Evolutionary conservation across 1,284 basidiomycete genomes (phyloP), one percentile per base, ranked within the genome.

Genomic region (Ceratobasidium sp.): DNA sequence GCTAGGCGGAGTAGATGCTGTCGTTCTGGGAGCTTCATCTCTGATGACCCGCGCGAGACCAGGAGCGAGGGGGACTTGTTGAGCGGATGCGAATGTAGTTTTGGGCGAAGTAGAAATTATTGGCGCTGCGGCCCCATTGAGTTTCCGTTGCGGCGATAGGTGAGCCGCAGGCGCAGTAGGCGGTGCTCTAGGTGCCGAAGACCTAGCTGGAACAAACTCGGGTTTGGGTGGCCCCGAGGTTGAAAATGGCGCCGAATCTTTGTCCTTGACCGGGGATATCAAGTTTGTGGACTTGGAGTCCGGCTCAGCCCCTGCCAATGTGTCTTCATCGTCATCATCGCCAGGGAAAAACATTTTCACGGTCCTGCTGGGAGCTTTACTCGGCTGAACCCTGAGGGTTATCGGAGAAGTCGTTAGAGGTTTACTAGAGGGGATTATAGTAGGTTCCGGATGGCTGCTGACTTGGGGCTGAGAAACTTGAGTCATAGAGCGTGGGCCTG

Each of bases 281-380:
- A 62, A 56, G 36, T 68, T 68, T 36, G 52, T 30, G 13, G 66
- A 30, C 19, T 62, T 71, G 41, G 59, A 41, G n/a, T 46, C 30
- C 19, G 59, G 11, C 14, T 66, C 58, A 13, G 16, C 14, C 27
- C 21, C 57, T n/a, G 33, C 25, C 9, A 33, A 2, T 21, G 54
- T 30, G 2, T 70, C 72, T 14, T 68, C 69, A 19, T 76, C 76
- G 2, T 77, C 76, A 16, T 76, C 76, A 21, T 77, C 76, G 9
- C 68, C 74, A n/a, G 77, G 75, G 68, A 78, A 78, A 60, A 77
- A 77, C 64, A 73, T 73, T 64, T 75, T 75, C 42, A 77, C 70
- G 11, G 71, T 59, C 42, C 54, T 66, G 62, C 52, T 69, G 39
- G 52, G 62, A n/a, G 62, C 67, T 57, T 71, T 67, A 21, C 46